Conservation (phyloP, 2,329 filamentous ascomycete genomes). For the Myriangium duriaei region DNA sequence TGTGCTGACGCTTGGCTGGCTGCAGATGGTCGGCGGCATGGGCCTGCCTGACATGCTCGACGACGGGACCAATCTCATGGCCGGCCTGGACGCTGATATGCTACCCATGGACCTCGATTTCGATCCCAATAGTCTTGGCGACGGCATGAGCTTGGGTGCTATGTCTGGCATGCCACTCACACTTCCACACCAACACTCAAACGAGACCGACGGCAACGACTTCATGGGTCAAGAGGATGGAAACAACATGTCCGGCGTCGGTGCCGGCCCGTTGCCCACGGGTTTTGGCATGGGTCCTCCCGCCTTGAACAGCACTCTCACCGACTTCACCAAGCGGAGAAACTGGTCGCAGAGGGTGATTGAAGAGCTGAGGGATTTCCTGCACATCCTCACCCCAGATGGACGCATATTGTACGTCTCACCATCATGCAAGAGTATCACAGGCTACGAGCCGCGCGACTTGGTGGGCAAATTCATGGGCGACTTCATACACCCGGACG, state of each 20-base stretch:
- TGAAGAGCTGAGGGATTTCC: constrained; percentile 77
- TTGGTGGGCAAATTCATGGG: constrained; percentile 64
- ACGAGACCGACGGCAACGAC: constrained; percentile 13
- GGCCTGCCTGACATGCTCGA: constrained; percentile 20
- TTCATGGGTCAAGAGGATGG: constrained; percentile 12
- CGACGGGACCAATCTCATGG: constrained; percentile 25
- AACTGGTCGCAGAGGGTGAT: constrained; percentile 85
- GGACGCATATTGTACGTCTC: constrained; percentile 80
- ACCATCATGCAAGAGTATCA: constrained; percentile 60
- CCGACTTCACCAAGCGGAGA: constrained; percentile 52
- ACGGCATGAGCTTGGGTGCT: constrained; percentile 17
- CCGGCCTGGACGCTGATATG: constrained; percentile 33
- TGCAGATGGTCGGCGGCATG: constrained; percentile 18
- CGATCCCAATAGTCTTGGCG: constrained; percentile 21
- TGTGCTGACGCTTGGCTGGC: not conserved
- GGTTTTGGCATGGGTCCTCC: constrained; percentile 37
- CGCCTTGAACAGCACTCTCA: constrained; percentile 42
- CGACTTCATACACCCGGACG: constrained; percentile 76
- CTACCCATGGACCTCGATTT: constrained; percentile 37
- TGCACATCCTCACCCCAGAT: constrained; percentile 76
- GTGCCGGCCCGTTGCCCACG: constrained; percentile 43
- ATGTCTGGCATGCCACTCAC: constrained; percentile 15
- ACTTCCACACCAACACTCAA: constrained; percentile 15
- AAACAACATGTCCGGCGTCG: constrained; percentile 31
- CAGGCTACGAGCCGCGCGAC: constrained; percentile 60